Evolutionary conservation across 495 filamentous ascomycete species (phyloP).

Genomic region (Neurospora sp.): DNA sequence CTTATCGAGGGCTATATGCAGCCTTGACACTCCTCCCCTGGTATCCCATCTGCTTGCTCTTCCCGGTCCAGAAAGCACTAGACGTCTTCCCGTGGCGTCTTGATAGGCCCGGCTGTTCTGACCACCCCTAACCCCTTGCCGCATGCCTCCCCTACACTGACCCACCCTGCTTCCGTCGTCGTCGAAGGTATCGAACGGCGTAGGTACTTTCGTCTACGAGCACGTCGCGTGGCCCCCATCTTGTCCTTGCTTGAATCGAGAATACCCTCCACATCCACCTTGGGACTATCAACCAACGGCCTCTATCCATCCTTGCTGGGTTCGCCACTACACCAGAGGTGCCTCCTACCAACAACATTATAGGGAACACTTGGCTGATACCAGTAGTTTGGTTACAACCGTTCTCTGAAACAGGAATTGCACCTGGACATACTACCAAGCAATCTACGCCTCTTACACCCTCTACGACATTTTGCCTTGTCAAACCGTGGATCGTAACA

Average conservation of each 20-base stretch:
- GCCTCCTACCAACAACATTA: neutral
- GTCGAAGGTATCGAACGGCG: neutral
- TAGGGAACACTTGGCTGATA: neutral
- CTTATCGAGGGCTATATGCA: neutral
- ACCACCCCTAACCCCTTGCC: neutral
- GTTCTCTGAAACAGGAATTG: neutral
- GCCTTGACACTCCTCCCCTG: neutral
- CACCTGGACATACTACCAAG: neutral
- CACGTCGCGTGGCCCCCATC: neutral
- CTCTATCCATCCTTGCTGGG: neutral
- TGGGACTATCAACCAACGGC: neutral
- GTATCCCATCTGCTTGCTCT: neutral
- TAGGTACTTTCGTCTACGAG: neutral
- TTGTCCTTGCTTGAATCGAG: neutral
- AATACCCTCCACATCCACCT: neutral
- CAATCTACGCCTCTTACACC: neutral
- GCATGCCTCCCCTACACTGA: neutral
- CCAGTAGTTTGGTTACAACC: neutral
- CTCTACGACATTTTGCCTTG: neutral
- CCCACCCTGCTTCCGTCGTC: neutral
- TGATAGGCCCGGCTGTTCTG: neutral
- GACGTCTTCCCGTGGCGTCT: neutral
- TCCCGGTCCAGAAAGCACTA: neutral
- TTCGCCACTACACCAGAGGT: neutral
- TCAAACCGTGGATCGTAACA: neutral